Percentiles rank a stretch among this genome's conserved stretches.
Evolutionary conservation across 1,284 basidiomycete genomes (phyloP).

Genomic region (Coniophora puteana): DNA sequence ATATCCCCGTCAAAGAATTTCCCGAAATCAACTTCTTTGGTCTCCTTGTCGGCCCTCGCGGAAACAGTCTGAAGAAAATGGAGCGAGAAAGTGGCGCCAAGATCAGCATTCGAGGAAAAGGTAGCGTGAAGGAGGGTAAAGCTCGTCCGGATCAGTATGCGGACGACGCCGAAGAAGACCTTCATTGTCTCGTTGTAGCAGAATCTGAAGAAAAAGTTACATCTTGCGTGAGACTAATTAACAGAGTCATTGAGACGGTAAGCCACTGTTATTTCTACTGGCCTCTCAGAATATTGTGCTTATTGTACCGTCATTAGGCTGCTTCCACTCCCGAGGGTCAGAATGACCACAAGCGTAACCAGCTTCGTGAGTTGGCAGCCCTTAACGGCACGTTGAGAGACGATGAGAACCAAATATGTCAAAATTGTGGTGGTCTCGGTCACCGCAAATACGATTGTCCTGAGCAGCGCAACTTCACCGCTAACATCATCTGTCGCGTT

Average conservation of each 20-base stretch:
- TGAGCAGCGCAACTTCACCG: slow-evolving; percentile 93
- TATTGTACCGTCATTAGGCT: slow-evolving; percentile 52
- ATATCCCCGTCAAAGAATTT: slow-evolving; percentile 99
- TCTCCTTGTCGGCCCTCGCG: slow-evolving; percentile 95
- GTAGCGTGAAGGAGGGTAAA: slow-evolving; percentile 98
- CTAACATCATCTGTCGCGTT: slow-evolving; percentile 95
- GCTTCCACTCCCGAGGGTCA: slow-evolving; percentile 98
- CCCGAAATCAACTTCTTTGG: slow-evolving; percentile 99
- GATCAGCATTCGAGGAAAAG: slow-evolving; percentile 97
- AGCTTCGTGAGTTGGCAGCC: slow-evolving; percentile 96
- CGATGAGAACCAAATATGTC: slow-evolving; percentile 99
- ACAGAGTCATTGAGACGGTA: slow-evolving; percentile 97
- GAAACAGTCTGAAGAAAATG: slow-evolving; percentile 99
- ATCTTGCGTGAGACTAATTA: slow-evolving; percentile 91
- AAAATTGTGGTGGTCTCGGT: slow-evolving; percentile 93
- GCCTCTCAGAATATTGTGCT: slow-evolving; percentile 10
- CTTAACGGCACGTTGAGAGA: slow-evolving; percentile 98
- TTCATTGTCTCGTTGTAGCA: slow-evolving; percentile 96
- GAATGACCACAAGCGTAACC: slow-evolving; percentile 99
- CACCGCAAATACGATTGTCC: slow-evolving; percentile 98
- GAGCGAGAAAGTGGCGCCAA: slow-evolving; percentile 97
- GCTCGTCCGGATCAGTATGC: slow-evolving; percentile 89
- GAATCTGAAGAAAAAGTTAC: slow-evolving; percentile 92
- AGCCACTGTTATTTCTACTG: slow-evolving; percentile 26
- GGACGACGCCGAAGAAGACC: slow-evolving; percentile 97